Base-by-base conservation (phyloP, 2,329 filamentous ascomycete genomes). In the Apiospora arundinis region DNA sequence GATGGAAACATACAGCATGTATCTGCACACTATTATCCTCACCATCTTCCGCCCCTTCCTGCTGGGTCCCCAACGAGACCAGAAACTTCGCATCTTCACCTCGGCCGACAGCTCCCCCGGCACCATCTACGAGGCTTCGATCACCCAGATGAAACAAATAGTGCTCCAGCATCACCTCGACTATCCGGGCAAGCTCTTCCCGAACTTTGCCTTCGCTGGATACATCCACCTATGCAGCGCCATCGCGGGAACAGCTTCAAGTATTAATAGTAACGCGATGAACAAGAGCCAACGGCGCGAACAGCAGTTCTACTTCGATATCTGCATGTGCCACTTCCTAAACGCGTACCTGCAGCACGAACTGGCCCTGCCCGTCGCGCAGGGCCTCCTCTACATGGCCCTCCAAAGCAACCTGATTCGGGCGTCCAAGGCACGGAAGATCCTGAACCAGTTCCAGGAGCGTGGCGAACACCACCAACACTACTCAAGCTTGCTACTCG, bases 61-160 rank as follows among this genome's bases (percentile, higher is more conserved):
- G 14, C n/a, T 42, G n/a, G 4, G 32, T 7, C 45, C 67, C 5
- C 45, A 37, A 11, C 28, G 56, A 40, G 11, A 40, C 45, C 67
- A 49, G 14, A 21, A 8, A 9, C 14, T 69, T 0, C 28, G n/a
- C 6, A 25, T n/a, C 4, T 56, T 69, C 5, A 18, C n/a, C 5
- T 69, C 67, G 8, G 45, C 28, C 67, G 67, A 69, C 2, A 21
- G 32, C 67, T 21, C 25, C 5, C 67, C 67, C n/a, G 5, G 37
- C 4, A 14, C 37, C 18, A 42, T 69, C 3, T 56, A 49, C 32
- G 11, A 8, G 9, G 67, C 46, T 32, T 69, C 67, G 4, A 14
- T 69, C 67, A 69, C 42, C 18, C 67, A 69, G n/a, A 46, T 69
- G 45, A 69, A 69, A 21, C 21, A 49, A 32, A 46, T 69, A 4